Evolutionary conservation across 2,329 filamentous ascomycete species (phyloP).

Genomic region (Cladophialophora chaetospira): DNA sequence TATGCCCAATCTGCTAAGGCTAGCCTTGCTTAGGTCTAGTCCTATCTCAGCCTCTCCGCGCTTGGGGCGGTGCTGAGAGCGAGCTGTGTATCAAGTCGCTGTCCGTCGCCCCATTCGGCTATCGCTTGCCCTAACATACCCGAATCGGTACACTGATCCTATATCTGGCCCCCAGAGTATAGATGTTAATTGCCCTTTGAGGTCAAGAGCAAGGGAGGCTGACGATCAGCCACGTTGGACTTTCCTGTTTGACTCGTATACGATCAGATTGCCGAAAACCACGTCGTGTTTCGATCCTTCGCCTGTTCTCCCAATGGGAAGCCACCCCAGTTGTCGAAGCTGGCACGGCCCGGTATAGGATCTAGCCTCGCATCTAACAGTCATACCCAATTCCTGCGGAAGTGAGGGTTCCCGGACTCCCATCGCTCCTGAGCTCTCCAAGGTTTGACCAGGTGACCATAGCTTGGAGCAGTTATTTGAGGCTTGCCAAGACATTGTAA

Average conservation of each 20-base stretch:
- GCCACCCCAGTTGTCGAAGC: constrained; percentile 1
- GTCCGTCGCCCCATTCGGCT: constrained; percentile 9
- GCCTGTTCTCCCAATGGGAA: constrained; percentile 8
- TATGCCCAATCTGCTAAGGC: constrained; percentile 13
- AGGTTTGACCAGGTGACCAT: not conserved
- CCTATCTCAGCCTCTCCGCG: constrained; percentile 18
- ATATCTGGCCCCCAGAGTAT: constrained; percentile 10
- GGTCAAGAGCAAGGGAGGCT: constrained; percentile 10
- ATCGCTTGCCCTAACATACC: not conserved
- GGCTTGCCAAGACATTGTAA: not conserved
- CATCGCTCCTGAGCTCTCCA: not conserved
- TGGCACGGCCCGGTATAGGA: constrained; percentile 20
- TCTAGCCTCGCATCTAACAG: constrained; percentile 1
- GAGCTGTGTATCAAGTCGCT: constrained; percentile 4
- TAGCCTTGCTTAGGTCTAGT: constrained; percentile 15
- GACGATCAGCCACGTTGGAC: constrained; percentile 14
- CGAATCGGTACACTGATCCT: constrained; percentile 5
- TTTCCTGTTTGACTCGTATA: constrained; percentile 1
- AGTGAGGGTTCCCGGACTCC: not conserved
- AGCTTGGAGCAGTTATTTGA: not conserved
- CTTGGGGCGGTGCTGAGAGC: constrained; percentile 18
- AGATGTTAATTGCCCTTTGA: not conserved
- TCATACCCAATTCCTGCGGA: not conserved
- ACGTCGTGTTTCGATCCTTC: constrained; percentile 6
- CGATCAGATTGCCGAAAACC: constrained; percentile 24